Evolutionary conservation across 2,329 filamentous ascomycete species (phyloP).

Genomic region (Alternaria rosae): DNA sequence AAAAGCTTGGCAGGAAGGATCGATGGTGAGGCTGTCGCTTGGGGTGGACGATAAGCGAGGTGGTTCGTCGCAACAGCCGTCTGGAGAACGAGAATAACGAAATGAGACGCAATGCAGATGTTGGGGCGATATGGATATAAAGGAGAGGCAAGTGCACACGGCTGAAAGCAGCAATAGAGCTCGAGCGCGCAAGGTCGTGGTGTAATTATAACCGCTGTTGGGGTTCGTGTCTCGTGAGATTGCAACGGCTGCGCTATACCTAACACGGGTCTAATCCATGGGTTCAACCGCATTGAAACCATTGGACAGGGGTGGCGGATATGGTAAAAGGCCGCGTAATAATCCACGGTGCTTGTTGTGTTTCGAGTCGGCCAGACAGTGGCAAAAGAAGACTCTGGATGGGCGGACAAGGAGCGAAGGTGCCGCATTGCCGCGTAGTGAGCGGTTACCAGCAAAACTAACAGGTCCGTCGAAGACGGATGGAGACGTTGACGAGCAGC

Average conservation of each 20-base stretch:
- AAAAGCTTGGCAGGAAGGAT: slow-evolving; percentile 14
- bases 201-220: slow-evolving; percentile 7
- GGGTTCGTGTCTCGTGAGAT: slow-evolving; percentile 10
- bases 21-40: slow-evolving; percentile 16
- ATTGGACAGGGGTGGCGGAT: slow-evolving; percentile 12
- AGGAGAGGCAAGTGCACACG: slow-evolving; percentile 6
- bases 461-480: background rate
- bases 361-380: slow-evolving; percentile 5
- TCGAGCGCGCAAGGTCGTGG: background rate
- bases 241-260: slow-evolving; percentile 16
- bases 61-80: background rate
- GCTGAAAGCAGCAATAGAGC: background rate
- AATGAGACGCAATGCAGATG: slow-evolving; percentile 5
- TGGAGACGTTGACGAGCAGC: slow-evolving; percentile 5
- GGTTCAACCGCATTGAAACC: slow-evolving; percentile 14
- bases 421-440: slow-evolving; percentile 2
- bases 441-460: background rate
- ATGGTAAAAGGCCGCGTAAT: slow-evolving; percentile 16
- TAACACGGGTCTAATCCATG: background rate
- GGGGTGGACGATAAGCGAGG: slow-evolving; percentile 20
- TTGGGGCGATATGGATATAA: background rate
- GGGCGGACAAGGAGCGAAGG: background rate
- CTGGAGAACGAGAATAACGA: background rate
- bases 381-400: slow-evolving; percentile 1
- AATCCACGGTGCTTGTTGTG: slow-evolving; percentile 18